Percentiles rank a stretch among this genome's conserved stretches.
These are phyloP conservation scores for Aeminium ludgeri DNA, from an alignment of 495 filamentous ascomycete species.

Conservation along the genomic window DNA sequence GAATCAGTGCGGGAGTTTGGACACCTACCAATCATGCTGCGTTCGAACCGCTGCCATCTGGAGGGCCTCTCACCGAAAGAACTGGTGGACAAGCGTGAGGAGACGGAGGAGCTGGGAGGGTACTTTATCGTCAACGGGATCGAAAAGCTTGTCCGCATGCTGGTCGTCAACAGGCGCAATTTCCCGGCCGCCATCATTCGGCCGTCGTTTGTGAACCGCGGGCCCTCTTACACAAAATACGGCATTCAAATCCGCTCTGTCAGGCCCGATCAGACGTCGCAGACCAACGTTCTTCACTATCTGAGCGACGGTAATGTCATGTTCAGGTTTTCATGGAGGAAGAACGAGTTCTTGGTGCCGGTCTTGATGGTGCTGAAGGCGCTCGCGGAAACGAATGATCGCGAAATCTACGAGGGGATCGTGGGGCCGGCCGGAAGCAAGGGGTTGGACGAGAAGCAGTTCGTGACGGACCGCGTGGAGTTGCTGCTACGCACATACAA, in stretches of 20 bases:
- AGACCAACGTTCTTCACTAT: slow-evolving; percentile 94
- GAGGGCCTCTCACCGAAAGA: slow-evolving; percentile 64
- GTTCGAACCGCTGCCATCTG: slow-evolving; percentile 78
- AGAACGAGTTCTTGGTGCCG: slow-evolving; percentile 86
- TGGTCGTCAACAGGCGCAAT: slow-evolving; percentile 76
- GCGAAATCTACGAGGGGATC: slow-evolving; percentile 83
- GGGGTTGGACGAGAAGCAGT: slow-evolving; percentile 62
- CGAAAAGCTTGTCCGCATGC: slow-evolving; percentile 86
- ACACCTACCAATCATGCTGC: slow-evolving; percentile 81
- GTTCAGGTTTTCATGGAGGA: slow-evolving; percentile 94
- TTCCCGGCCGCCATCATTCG: slow-evolving; percentile 87
- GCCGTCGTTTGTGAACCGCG: slow-evolving; percentile 71
- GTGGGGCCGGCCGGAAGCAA: slow-evolving; percentile 57
- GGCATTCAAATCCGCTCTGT: slow-evolving; percentile 85
- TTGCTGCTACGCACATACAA: slow-evolving; percentile 86
- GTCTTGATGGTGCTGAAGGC: slow-evolving; percentile 95
- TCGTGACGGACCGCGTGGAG: slow-evolving; percentile 87
- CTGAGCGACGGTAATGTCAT: slow-evolving; percentile 87
- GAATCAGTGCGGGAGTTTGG: slow-evolving; percentile 71
- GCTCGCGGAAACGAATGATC: slow-evolving; percentile 85
- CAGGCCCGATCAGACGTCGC: slow-evolving; percentile 87
- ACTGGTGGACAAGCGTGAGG: slow-evolving; percentile 73
- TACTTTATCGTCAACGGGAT: slow-evolving; percentile 94
- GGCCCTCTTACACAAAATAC: slow-evolving; percentile 67
- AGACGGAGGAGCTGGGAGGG: slow-evolving; percentile 80